Evolutionary conservation across 371 early-diverging fungal genomes (phyloP).

Genomic region (Syncephalastrum racemosum): DNA sequence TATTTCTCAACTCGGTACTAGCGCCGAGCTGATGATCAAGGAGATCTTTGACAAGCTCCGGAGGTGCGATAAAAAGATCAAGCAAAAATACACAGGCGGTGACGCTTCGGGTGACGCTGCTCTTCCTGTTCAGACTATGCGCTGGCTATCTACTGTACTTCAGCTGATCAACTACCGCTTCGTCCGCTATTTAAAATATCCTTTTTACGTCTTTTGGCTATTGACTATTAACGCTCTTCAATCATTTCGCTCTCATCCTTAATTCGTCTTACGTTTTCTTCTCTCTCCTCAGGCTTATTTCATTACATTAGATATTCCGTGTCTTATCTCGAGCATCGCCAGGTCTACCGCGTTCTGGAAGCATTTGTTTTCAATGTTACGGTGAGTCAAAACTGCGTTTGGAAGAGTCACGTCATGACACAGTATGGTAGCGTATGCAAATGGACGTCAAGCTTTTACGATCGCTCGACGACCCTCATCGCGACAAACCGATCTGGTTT

Average conservation of each 20-base stretch:
- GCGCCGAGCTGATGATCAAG: constrained; percentile 71
- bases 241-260: constrained; percentile 29
- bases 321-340: constrained; percentile 63
- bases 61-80: constrained; percentile 64
- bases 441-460: constrained; percentile 59
- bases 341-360: constrained; percentile 64
- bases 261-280: constrained; percentile 38
- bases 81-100: constrained; percentile 26
- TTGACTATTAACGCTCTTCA: neutral
- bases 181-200: constrained; percentile 50
- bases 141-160: constrained; percentile 77
- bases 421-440: constrained; percentile 50
- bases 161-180: constrained; percentile 77
- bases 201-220: constrained; percentile 16
- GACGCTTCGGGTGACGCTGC: constrained; percentile 11
- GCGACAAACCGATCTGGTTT: constrained; percentile 67
- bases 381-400: constrained; percentile 22
- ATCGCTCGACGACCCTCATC: constrained; percentile 58
- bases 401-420: neutral
- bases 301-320: constrained; percentile 65
- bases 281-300: constrained; percentile 52
- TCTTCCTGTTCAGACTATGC: constrained; percentile 55
- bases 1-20: constrained; percentile 11
- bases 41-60: constrained; percentile 75
- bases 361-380: constrained; percentile 64